Evolutionary conservation across 495 filamentous ascomycete genomes (phyloP), one percentile per base, ranked within the genome.

Genomic region (Penicillium herquei): DNA sequence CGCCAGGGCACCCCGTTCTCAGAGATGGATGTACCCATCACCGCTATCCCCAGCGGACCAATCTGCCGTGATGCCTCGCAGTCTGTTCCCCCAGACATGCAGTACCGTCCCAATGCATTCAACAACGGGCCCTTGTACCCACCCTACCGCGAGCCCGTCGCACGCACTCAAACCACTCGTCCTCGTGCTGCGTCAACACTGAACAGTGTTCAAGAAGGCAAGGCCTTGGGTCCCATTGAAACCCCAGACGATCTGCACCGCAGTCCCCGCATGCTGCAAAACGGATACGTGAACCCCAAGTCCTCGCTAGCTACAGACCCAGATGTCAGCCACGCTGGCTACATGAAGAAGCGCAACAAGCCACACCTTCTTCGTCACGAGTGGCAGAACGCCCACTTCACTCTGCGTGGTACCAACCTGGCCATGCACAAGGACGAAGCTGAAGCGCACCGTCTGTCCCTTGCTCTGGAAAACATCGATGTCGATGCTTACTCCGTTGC

Each of bases 401-500:
- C 88, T 6, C 84, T 98, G 14, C 81, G 81, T 10, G 94, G 92
- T 53, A 98, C 92, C 0, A 78, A 85, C 13, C 83, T 98, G 3
- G 83, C 87, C 18, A 92, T 96, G 87, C 83, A 91, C 74, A 80
- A 80, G 42, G 87, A 93, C 62, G 83, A 81, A 37, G 67, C 71
- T 47, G 70, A 73, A 52, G 56, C 79, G 41, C 71, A 78, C 55
- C 74, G 76, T 34, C 35, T 66, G 18, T 73, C 69, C 0, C 61
- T 64, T 6, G 87, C 88, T 3, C 80, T 92, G 26, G 90, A 96
- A 63, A 86, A 83, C 62, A 90, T 98, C 56, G 90, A 98, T 70
- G 88, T 98, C 35, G 93, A 97, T 63, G 90, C 96, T 69, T 98
- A 96, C 72, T 87, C 90, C 34, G 91, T 98, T 35, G 92, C 91